These are phyloP conservation scores for Epichloe amarillans DNA, from an alignment of 2,329 filamentous ascomycete genomes.

Conservation along the genomic window DNA sequence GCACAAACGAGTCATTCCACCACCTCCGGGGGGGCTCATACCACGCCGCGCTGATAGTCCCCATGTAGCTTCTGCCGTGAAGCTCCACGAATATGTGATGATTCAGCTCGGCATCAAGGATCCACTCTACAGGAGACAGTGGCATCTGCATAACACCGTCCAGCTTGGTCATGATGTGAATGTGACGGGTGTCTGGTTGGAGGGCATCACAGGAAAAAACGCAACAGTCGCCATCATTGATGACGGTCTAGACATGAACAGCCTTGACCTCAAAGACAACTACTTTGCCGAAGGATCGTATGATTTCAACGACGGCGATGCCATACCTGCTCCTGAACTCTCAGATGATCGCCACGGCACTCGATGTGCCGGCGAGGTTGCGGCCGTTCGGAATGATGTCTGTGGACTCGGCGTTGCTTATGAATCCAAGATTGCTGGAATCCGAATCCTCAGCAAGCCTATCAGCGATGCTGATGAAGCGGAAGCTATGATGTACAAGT, in stretches of 20 bases:
- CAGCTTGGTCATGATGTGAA: constrained; percentile 86
- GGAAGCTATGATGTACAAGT: constrained; percentile 81
- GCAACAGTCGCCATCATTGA: constrained; percentile 89
- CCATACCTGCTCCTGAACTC: constrained; percentile 70
- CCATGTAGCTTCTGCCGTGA: constrained; percentile 30
- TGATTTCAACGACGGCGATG: constrained; percentile 81
- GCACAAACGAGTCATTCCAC: constrained; percentile 37
- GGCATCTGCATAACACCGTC: constrained; percentile 81
- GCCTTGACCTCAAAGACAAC: constrained; percentile 80
- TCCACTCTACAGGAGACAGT: constrained; percentile 87
- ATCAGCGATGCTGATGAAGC: constrained; percentile 92
- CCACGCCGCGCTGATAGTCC: constrained; percentile 7
- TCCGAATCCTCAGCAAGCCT: constrained; percentile 81
- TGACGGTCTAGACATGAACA: constrained; percentile 92
- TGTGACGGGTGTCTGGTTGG: constrained; percentile 83
- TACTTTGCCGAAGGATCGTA: constrained; percentile 89
- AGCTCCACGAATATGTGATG: constrained; percentile 47
- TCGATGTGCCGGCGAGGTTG: constrained; percentile 85
- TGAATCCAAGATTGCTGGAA: constrained; percentile 76
- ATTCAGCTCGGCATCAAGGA: constrained; percentile 62
- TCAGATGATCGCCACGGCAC: constrained; percentile 85
- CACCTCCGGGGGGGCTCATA: constrained; percentile 18
- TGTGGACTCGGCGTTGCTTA: constrained; percentile 96
- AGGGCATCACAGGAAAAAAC: constrained; percentile 81
- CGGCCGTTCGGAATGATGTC: constrained; percentile 80